phyloP scores from a whole-genome alignment of 495 filamentous ascomycete genomes.

The Apodospora peruviana region DNA sequence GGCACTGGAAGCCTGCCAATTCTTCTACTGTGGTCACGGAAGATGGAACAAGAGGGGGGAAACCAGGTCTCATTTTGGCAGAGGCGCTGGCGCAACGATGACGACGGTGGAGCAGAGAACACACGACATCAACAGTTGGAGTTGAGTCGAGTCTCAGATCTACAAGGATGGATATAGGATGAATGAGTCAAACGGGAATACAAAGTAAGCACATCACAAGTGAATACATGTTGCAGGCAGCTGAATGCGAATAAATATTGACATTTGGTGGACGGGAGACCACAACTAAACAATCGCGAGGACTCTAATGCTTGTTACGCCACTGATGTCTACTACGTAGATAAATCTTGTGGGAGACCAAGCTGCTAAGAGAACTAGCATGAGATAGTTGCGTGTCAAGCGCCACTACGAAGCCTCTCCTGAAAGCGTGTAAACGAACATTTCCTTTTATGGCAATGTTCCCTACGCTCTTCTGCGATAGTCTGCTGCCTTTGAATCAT shows the following conservation, averaged over 20 bases:
- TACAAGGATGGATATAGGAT: too few relatives aligned
- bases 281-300: slow-evolving; percentile 8
- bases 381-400: too few relatives aligned
- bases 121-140: too few relatives aligned
- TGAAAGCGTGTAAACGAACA: too few relatives aligned
- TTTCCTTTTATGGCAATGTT: too few relatives aligned
- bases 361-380: too few relatives aligned
- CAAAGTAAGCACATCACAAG: slow-evolving; percentile 3
- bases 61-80: slow-evolving; percentile 47
- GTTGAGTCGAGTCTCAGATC: too few relatives aligned
- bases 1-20: slow-evolving; percentile 53
- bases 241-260: slow-evolving; percentile 5
- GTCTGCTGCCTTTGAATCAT: background rate
- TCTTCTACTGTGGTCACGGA: slow-evolving; percentile 40
- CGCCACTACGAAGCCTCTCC: too few relatives aligned
- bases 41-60: slow-evolving; percentile 63
- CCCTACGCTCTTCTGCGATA: background rate
- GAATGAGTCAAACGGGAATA: background rate
- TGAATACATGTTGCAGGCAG: background rate
- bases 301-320: slow-evolving; percentile 1
- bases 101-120: background rate
- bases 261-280: slow-evolving; percentile 13
- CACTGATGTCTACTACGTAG: background rate
- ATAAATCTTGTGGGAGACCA: too few relatives aligned
- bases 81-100: slow-evolving; percentile 43